These are phyloP conservation scores for Chalciporus pseudorubinellus DNA, from an alignment of 768 basidiomycete genomes.

Conservation along the genomic window DNA sequence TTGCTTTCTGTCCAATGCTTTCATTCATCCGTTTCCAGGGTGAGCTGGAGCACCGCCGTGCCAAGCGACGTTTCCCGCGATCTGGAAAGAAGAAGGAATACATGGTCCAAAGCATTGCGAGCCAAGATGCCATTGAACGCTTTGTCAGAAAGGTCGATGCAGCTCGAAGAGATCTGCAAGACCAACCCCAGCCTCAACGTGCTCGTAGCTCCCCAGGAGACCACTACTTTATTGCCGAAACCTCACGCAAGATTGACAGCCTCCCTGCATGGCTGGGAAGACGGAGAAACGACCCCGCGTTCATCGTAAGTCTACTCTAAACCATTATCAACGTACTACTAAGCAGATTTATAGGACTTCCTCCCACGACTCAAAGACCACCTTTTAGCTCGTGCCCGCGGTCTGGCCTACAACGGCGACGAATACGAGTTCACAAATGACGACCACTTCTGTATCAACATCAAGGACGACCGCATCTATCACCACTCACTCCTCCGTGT, in stretches of 20 bases:
- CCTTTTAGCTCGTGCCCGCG: constrained; percentile 9
- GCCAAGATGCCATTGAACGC: constrained; percentile 18
- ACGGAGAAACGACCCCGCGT: constrained; percentile 24
- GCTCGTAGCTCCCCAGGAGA: neutral
- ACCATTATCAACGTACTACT: no score
- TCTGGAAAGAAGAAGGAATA: constrained; percentile 35
- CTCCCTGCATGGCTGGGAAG: constrained; percentile 12
- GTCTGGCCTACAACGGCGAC: constrained; percentile 20
- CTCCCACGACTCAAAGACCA: constrained; percentile 18
- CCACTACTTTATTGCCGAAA: constrained; percentile 24
- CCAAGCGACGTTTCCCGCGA: constrained; percentile 35
- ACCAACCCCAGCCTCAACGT: neutral
- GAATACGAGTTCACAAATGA: constrained; percentile 19
- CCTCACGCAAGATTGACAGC: neutral
- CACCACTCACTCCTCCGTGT: constrained; percentile 18
- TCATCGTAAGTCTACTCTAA: no score
- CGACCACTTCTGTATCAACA: constrained; percentile 20
- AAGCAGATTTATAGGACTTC: constrained; percentile 25
- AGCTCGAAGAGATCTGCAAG: neutral
- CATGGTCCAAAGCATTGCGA: constrained; percentile 27
- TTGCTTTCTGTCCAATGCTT: no score
- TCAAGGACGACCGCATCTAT: constrained; percentile 21
- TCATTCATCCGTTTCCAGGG: no score
- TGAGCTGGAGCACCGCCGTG: constrained; percentile 35
- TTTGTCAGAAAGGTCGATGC: constrained; percentile 15